phyloP scores from a whole-genome alignment of 192 early-diverging fungal species.

The Coemansia sp. region DNA sequence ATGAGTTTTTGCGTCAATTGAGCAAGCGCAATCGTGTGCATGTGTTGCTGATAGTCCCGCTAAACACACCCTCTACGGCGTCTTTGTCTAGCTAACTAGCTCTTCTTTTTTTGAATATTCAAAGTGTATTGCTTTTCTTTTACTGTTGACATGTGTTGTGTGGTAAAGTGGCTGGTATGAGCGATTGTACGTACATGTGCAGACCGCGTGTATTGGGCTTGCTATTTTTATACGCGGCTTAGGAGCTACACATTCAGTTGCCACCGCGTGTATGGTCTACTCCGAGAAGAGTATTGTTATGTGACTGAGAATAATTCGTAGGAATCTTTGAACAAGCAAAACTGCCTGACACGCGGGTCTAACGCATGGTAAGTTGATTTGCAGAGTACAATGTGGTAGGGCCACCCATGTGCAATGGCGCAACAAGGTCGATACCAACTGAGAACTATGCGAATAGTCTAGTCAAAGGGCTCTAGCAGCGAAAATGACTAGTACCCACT shows the following conservation, averaged over 20 bases:
- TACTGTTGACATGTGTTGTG: neutral
- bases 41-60: conserved; percentile 37
- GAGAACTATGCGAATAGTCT: neutral
- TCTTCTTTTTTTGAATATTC: neutral
- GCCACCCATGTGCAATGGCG: neutral
- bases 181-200: neutral
- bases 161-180: neutral
- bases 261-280: neutral
- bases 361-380: neutral
- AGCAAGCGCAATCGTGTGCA: conserved; percentile 41
- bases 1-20: conserved; percentile 25
- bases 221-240: neutral
- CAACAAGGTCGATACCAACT: neutral
- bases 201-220: neutral
- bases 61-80: conserved; percentile 10
- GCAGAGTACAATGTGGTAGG: too few relatives aligned
- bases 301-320: neutral
- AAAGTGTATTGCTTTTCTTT: neutral
- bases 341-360: neutral
- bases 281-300: neutral
- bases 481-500: neutral
- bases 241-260: neutral
- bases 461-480: neutral
- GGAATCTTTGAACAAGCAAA: neutral
- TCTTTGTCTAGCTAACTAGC: conserved; percentile 14